Conservation (phyloP, 345 rosid species). For the Raphanus raphanistrum region DNA sequence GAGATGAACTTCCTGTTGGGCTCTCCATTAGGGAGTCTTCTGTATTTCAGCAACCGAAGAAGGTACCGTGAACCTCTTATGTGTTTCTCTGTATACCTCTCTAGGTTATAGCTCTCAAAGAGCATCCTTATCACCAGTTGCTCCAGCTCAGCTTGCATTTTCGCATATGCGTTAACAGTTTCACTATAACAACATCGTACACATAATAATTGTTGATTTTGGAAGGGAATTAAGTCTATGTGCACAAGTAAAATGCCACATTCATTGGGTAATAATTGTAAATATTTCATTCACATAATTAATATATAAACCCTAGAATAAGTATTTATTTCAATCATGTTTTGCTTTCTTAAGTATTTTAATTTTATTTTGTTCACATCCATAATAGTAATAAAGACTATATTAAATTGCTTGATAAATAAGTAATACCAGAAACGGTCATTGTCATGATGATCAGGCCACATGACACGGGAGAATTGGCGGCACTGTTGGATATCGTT, state of each 20-base stretch:
- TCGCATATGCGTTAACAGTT: slow-evolving; percentile 42
- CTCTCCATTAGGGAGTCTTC: slow-evolving; percentile 42
- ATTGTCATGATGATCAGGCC: slow-evolving; percentile 51
- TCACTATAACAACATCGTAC: slow-evolving; percentile 36
- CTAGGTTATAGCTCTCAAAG: slow-evolving; percentile 58
- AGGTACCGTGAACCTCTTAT: slow-evolving; percentile 49
- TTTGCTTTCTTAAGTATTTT: too few species aligned
- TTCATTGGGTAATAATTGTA: too few species aligned
- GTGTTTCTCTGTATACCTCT: slow-evolving; percentile 39
- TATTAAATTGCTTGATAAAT: not conserved
- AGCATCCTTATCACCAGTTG: slow-evolving; percentile 53
- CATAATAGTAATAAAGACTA: not conserved
- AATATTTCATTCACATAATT: too few species aligned
- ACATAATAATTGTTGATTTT: not conserved
- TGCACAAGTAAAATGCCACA: too few species aligned
- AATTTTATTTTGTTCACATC: too few species aligned
- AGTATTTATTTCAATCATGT: too few species aligned
- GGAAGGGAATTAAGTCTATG: too few species aligned
- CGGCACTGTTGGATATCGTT: slow-evolving; percentile 36
- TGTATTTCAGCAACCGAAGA: slow-evolving; percentile 53
- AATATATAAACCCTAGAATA: too few species aligned
- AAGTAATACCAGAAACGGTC: slow-evolving; percentile 43
- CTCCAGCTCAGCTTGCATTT: slow-evolving; percentile 44
- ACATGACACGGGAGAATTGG: slow-evolving; percentile 48
- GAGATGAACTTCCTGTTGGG: slow-evolving; percentile 49